Evolutionary conservation across 208 protist genomes (phyloP).

Genomic region (Trypanosoma mega): DNA sequence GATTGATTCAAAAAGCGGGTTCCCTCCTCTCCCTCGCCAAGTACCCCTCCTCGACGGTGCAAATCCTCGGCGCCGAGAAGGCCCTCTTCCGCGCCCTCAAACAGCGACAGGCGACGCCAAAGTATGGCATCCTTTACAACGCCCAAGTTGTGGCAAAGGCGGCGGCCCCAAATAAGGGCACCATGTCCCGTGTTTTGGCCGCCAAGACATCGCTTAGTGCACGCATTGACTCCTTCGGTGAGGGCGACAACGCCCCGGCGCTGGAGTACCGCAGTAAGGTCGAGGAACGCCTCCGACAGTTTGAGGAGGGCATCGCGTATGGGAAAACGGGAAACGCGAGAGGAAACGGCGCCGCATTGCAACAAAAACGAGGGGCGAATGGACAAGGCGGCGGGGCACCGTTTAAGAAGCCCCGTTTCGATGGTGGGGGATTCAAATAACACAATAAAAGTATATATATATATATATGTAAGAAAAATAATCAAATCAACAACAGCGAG

Average conservation of each 20-base stretch:
- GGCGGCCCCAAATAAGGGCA: slow-evolving; percentile 92
- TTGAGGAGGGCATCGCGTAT: slow-evolving; percentile 89
- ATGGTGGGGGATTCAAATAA: slow-evolving; percentile 54
- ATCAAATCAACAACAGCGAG: slow-evolving; percentile 6
- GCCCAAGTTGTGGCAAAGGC: slow-evolving; percentile 97
- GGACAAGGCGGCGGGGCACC: slow-evolving; percentile 27
- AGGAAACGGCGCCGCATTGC: slow-evolving; percentile 54
- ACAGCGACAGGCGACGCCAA: slow-evolving; percentile 99
- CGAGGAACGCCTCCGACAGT: slow-evolving; percentile 84
- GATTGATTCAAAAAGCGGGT: slow-evolving; percentile 98
- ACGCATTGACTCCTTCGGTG: slow-evolving; percentile 98
- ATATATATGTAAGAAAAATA: neutral
- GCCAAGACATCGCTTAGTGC: slow-evolving; percentile 97
- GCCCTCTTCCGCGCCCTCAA: slow-evolving; percentile 98
- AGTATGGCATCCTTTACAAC: slow-evolving; percentile 99
- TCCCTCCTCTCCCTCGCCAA: slow-evolving; percentile 98
- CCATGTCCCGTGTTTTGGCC: slow-evolving; percentile 96
- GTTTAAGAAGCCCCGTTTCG: slow-evolving; percentile 44
- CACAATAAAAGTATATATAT: slow-evolving; percentile 17
- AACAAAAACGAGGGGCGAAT: slow-evolving; percentile 48
- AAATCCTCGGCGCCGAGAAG: slow-evolving; percentile 99
- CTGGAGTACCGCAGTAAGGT: slow-evolving; percentile 92
- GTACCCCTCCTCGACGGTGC: slow-evolving; percentile 98
- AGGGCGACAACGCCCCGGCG: slow-evolving; percentile 85
- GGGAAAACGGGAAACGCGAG: slow-evolving; percentile 87